Base-by-base conservation (phyloP, 1,284 basidiomycete genomes). In the Cryptococcus sp. region DNA sequence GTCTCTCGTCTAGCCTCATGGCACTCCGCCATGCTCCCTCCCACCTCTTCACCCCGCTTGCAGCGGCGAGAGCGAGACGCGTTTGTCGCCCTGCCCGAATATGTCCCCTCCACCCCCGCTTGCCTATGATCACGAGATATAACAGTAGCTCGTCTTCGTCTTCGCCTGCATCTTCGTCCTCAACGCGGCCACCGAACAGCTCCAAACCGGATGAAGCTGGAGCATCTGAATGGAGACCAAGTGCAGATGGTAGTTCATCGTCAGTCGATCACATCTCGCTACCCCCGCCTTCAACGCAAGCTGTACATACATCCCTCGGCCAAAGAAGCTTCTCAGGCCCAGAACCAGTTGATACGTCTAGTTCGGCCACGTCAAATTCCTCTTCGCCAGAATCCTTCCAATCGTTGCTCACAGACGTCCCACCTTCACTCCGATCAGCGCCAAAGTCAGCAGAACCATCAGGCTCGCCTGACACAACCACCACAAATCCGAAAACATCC, bases 1-100 rank as follows among this genome's bases (percentile, higher is more conserved):
- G 13, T 13, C 30, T 10, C 30, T 35, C 30, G 13, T 8, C 30
- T 35, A 7, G 6, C 25, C 42, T 35, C 19, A 60, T 60, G 58
- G 58, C 58, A n/a, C 43, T 23, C 20, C 58, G 58, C 45, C 53
- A 60, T 60, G 53, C 42, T 20, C 13, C 52, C 19, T 47, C 58
- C 3, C 15, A 41, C n/a, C 19, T 56, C 15, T 35, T 35, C 10
- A 35, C 30, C 30, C 30, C 30, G 30, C 30, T 35, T 35, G 30
- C 8, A 2, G 30, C 30, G 8, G 30, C 30, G 8, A 35, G 25
- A 38, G 19, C 15, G 30, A 7, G 15, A 23, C 25, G 27, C 40
- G 8, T 51, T 25, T 27, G 41, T 23, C 43, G 49, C 39, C 54
- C 40, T 25, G 45, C 22, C n/a, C n/a, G 35, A 45, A n/a, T 43